Conservation (phyloP, 1,284 basidiomycete species). For the Bothia castanella region DNA sequence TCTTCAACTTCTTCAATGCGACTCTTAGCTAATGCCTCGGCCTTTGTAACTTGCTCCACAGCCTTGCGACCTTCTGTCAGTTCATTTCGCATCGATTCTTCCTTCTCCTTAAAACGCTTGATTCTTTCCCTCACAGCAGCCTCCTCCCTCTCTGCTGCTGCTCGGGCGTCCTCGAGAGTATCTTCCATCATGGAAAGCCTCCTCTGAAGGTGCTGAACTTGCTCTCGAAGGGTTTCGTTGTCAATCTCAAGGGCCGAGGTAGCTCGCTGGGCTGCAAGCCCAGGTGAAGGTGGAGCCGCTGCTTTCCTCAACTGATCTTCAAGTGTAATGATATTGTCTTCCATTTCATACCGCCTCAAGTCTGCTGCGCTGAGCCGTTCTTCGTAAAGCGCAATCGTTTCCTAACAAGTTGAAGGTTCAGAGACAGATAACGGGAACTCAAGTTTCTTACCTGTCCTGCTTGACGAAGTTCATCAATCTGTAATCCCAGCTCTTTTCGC, state of each 20-base stretch:
- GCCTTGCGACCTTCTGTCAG: slow-evolving; percentile 60
- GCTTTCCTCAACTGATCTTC: slow-evolving; percentile 50
- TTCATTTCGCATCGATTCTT: slow-evolving; percentile 69
- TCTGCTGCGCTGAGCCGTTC: slow-evolving; percentile 74
- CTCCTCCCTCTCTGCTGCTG: slow-evolving; percentile 72
- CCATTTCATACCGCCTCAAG: slow-evolving; percentile 72
- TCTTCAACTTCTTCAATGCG: slow-evolving; percentile 82
- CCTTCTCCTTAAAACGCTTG: slow-evolving; percentile 72
- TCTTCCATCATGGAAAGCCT: slow-evolving; percentile 80
- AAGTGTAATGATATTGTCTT: slow-evolving; percentile 61
- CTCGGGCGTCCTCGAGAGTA: slow-evolving; percentile 74
- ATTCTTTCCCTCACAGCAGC: slow-evolving; percentile 60
- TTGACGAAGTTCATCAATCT: slow-evolving; percentile 76
- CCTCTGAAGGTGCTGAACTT: slow-evolving; percentile 80
- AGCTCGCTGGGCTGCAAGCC: slow-evolving; percentile 39
- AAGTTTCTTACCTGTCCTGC: slow-evolving; percentile 70
- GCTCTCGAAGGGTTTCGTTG: slow-evolving; percentile 86
- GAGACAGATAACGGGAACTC: slow-evolving; percentile 5
- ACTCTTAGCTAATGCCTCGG: slow-evolving; percentile 58
- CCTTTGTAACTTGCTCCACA: slow-evolving; percentile 57
- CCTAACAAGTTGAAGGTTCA: slow-evolving; percentile 41
- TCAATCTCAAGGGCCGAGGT: slow-evolving; percentile 81
- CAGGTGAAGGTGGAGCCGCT: slow-evolving; percentile 38
- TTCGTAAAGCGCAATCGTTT: slow-evolving; percentile 91
- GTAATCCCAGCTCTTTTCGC: slow-evolving; percentile 57